Evolutionary conservation across 1,284 basidiomycete species (phyloP).

Genomic region (Cryptococcus sp.): DNA sequence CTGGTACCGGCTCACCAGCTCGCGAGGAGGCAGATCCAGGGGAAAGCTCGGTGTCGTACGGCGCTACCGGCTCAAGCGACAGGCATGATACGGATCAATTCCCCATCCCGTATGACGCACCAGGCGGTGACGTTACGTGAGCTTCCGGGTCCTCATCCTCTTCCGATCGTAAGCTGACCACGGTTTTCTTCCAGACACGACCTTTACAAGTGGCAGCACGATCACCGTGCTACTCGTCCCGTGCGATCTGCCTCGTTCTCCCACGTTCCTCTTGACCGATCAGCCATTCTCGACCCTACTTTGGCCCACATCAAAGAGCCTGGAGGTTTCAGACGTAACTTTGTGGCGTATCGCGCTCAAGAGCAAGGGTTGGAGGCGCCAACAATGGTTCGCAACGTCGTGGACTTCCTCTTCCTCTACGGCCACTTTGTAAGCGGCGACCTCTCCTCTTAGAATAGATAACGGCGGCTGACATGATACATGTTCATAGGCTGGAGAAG

Average conservation of each 20-base stretch:
- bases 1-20: constrained; percentile 9
- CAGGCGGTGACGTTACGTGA: constrained; percentile 86
- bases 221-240: constrained; percentile 63
- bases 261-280: constrained; percentile 61
- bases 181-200: constrained; percentile 64
- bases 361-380: constrained; percentile 68
- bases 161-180: neutral
- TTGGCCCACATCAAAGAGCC: constrained; percentile 90
- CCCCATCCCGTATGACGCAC: constrained; percentile 78
- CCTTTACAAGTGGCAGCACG: constrained; percentile 90
- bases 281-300: constrained; percentile 61
- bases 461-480: neutral
- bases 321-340: constrained; percentile 88
- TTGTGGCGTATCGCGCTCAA: constrained; percentile 69
- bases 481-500: constrained; percentile 76
- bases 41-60: constrained; percentile 17
- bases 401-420: constrained; percentile 89
- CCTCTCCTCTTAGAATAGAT: neutral
- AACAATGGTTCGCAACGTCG: constrained; percentile 74
- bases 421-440: constrained; percentile 80
- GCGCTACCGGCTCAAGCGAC: constrained; percentile 13
- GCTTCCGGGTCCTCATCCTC: constrained; percentile 49
- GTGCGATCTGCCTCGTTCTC: constrained; percentile 69
- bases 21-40: constrained; percentile 7
- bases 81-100: constrained; percentile 61